Evolutionary conservation across 2,329 filamentous ascomycete genomes (phyloP), one percentile per base, ranked within the genome.

Genomic region (Aspergillus hortae): DNA sequence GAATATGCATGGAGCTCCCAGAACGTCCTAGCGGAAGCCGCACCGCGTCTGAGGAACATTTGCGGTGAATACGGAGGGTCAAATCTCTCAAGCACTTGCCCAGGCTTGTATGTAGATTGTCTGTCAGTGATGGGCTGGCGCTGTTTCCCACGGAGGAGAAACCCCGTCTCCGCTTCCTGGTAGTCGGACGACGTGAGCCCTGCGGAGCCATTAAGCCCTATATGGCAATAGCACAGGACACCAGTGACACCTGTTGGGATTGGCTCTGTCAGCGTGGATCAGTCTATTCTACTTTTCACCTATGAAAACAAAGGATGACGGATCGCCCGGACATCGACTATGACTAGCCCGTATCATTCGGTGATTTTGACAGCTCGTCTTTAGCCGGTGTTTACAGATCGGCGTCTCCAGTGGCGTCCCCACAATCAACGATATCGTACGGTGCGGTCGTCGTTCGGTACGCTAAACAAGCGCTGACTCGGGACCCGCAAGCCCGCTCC

Each of bases 1-100:
- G 52, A 54, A 51, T 44, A 54, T 48, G 52, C 48, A 54, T 51
- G 30, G 48, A 54, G 51, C 23, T 21, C 48, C 38, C 52, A 48
- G 41, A 50, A 41, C 7, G 50, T 48, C 50, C 35, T 45, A 46
- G 44, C 15, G 40, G 33, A 15, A 43, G 51, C 47, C 36, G 33
- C 33, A 44, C 33, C 48, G 17, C 45, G 44, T 45, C 21, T 32
- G 23, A 21, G 27, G 3, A 30, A 48, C 50, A 44, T 27, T 43
- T 36, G 15, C 27, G 40, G 15, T 42, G 40, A 23, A 23, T 6
- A 38, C 15, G 10, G 27, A 30, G 27, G 27, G 10, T 4, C 10
- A 30, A 30, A 3, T 30, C 27, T 30, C 27, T 9, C 7, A 30
- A 30, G 27, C 19, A 9, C 27, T 30, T 30, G 6, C 10, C 27